These are phyloP conservation scores for Quercus bicolor DNA, from an alignment of 306 rosid species.

Conservation along the genomic window DNA sequence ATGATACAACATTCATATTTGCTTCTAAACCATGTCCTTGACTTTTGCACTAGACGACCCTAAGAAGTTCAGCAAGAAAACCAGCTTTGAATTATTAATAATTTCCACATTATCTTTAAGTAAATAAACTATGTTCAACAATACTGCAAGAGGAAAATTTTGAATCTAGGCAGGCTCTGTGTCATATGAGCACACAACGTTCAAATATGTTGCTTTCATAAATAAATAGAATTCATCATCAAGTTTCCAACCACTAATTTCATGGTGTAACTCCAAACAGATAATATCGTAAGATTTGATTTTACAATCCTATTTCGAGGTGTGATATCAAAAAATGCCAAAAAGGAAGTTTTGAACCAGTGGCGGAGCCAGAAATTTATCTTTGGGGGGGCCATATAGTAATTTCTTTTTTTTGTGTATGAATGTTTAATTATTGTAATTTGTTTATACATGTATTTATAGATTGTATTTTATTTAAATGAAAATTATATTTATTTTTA, in stretches of 20 bases:
- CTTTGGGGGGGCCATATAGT: no score
- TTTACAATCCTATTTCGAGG: background rate
- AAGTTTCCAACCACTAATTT: background rate
- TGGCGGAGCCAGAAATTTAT: no score
- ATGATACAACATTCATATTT: conserved; percentile 43
- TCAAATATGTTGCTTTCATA: background rate
- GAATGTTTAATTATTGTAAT: no score
- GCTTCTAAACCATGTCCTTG: conserved; percentile 31
- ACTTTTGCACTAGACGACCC: conserved; percentile 36
- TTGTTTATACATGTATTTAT: no score
- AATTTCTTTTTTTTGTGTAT: no score
- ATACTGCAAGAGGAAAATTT: background rate
- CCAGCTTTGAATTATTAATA: conserved; percentile 8
- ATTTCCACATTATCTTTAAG: background rate
- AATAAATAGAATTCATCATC: background rate
- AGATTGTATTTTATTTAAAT: no score
- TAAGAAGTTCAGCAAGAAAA: conserved; percentile 27
- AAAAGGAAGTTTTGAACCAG: background rate
- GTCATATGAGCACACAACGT: background rate
- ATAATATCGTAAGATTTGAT: background rate
- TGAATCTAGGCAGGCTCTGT: background rate
- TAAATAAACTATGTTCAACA: background rate
- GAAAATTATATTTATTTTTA: no score
- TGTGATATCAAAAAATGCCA: background rate
- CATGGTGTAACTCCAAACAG: background rate